Conservation (phyloP, 139 green algal genomes). For the Penium margaritaceum region DNA sequence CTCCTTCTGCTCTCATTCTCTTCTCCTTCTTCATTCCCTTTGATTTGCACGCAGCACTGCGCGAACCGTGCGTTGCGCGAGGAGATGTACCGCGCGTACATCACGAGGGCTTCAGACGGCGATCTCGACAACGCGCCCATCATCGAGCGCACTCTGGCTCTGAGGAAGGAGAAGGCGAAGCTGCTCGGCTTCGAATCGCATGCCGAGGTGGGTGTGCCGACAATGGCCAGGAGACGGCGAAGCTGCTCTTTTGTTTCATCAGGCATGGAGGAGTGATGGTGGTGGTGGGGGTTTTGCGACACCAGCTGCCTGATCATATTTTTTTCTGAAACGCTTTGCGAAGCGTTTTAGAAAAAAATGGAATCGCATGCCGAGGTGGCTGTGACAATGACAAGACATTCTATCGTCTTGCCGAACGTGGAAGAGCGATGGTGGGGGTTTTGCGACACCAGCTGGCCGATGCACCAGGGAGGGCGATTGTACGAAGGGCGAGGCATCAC, state of each 20-base stretch:
- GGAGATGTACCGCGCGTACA: conserved; percentile 85
- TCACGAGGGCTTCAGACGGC: conserved; percentile 65
- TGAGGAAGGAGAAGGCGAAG: conserved; percentile 77
- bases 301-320: too few relatives aligned
- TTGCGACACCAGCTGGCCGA: too few relatives aligned
- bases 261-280: background rate
- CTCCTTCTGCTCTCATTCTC: background rate
- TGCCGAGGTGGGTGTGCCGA: conserved; percentile 68
- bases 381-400: too few relatives aligned
- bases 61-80: conserved; percentile 79
- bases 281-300: too few relatives aligned
- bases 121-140: conserved; percentile 81
- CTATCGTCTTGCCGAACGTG: too few relatives aligned
- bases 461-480: too few relatives aligned
- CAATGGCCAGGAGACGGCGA: too few relatives aligned
- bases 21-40: conserved; percentile 3
- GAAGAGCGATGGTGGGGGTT: too few relatives aligned
- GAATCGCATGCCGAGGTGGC: too few relatives aligned
- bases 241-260: background rate
- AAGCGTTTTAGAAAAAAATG: too few relatives aligned
- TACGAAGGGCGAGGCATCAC: too few relatives aligned
- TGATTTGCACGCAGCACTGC: conserved; percentile 54
- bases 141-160: conserved; percentile 73
- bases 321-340: too few relatives aligned
- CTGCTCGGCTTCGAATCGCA: conserved; percentile 82